Evolutionary conservation across 2,329 filamentous ascomycete species (phyloP).

Genomic region (Scedosporium boydii): DNA sequence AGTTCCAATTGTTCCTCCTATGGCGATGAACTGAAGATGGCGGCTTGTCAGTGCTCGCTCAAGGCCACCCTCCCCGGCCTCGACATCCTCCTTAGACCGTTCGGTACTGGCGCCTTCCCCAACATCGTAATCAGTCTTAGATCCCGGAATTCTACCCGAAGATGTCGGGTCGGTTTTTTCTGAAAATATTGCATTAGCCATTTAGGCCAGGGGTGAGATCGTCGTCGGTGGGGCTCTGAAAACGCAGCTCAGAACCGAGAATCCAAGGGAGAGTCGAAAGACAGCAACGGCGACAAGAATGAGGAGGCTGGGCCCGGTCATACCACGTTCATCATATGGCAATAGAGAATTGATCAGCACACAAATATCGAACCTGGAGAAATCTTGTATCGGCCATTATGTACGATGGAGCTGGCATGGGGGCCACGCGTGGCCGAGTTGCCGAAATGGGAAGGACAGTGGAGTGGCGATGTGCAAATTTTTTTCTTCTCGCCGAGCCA

Average conservation of each 20-base stretch:
- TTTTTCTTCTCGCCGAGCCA: background rate
- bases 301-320: too few relatives aligned
- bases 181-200: background rate
- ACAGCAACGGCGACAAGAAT: too few relatives aligned
- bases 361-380: too few relatives aligned
- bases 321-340: too few relatives aligned
- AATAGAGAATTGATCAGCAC: too few relatives aligned
- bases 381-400: too few relatives aligned
- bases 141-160: background rate
- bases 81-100: constrained; percentile 21
- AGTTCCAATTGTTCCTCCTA: constrained; percentile 59
- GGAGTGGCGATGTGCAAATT: background rate
- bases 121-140: background rate
- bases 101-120: background rate
- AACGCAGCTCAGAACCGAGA: too few relatives aligned
- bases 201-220: background rate
- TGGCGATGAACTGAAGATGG: constrained; percentile 41
- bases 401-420: too few relatives aligned
- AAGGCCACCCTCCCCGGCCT: constrained; percentile 25
- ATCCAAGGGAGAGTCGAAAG: too few relatives aligned
- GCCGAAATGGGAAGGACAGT: background rate
- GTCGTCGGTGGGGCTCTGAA: too few relatives aligned
- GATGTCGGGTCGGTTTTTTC: background rate
- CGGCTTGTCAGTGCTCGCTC: constrained; percentile 26
- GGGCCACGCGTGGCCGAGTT: too few relatives aligned